Percentiles rank a stretch among this genome's conserved stretches.
Conservation (phyloP, 78 protist genomes). For the Salpingoeca rosetta region DNA sequence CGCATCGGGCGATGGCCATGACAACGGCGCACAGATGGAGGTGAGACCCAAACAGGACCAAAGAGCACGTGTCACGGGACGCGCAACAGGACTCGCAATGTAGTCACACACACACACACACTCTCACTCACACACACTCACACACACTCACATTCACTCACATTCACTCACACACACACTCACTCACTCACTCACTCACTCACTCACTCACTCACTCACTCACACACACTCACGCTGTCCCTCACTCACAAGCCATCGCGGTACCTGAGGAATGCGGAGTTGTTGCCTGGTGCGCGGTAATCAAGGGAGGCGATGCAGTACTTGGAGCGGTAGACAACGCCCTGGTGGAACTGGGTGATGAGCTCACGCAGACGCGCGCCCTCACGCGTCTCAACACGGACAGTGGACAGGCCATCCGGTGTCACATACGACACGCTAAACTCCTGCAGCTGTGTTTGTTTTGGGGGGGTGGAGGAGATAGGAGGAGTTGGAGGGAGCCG, state of each 20-base stretch:
- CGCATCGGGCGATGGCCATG: neutral
- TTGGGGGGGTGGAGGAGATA: neutral
- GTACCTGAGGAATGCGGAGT: neutral
- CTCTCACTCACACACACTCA: no score
- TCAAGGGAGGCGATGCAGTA: neutral
- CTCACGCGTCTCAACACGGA: neutral
- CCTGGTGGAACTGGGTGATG: neutral
- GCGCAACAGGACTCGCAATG: no score
- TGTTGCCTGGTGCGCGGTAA: neutral
- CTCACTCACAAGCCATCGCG: no score
- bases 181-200: no score
- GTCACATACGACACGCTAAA: neutral
- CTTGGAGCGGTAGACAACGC: neutral
- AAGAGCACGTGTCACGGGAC: neutral
- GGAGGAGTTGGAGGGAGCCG: no score
- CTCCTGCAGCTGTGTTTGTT: neutral
- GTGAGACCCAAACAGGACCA: neutral
- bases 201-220: no score
- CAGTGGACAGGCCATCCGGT: neutral
- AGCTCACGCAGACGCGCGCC: neutral
- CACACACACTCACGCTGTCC: no score
- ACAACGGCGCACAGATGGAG: neutral
- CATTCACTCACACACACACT: no score
- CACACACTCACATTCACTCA: no score
- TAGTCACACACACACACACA: no score